Evolutionary conservation across 108 stramenopile species (phyloP), one percentile per base, ranked within the genome.

Genomic region (Phaeodactylum tricornutum): DNA sequence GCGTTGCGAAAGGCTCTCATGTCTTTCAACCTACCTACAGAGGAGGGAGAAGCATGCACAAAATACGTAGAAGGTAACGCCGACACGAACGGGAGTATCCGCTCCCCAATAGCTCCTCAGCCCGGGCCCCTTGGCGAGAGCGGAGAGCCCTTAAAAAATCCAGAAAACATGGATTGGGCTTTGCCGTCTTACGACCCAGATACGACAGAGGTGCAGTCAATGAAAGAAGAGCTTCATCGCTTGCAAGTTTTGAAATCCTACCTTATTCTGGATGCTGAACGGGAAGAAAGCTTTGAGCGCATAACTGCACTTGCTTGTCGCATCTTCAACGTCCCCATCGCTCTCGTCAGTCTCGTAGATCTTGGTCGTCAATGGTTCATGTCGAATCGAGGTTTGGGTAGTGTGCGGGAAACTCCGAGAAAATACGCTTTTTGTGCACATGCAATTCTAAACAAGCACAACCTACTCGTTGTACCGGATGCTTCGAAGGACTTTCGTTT

Each of bases 401-500:
- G 66, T 30, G 69, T 74, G 7, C 61, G 75, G 47, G 81, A 93
- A 68, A 87, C 84, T 20, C 84, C 77, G 8, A 67, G 91, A 34
- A 69, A 79, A 21, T 40, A 67, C 3, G 79, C 86, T 40, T 93
- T 93, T 51, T 93, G 91, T 55, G 70, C 79, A n/a, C 79, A 88
- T 35, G 66, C 78, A 35, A 67, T 93, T 48, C 49, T 70, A 26
- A 53, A 43, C 33, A 54, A 68, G 30, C 42, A 67, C 4, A 71
- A 73, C 37, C 15, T 77, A 3, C 56, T 93, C 33, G 63, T 93
- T 15, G 72, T 88, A 12, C 63, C 57, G 26, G 83, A 93, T 47
- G 77, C 87, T 1, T 35, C 61, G 20, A 32, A 69, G 19, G 91
- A 93, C 55, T 57, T 54, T 23, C 65, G 87, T 22, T 93, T 93